phyloP scores from a whole-genome alignment of 2,329 filamentous ascomycete species.

The Bipolaris sorokiniana region DNA sequence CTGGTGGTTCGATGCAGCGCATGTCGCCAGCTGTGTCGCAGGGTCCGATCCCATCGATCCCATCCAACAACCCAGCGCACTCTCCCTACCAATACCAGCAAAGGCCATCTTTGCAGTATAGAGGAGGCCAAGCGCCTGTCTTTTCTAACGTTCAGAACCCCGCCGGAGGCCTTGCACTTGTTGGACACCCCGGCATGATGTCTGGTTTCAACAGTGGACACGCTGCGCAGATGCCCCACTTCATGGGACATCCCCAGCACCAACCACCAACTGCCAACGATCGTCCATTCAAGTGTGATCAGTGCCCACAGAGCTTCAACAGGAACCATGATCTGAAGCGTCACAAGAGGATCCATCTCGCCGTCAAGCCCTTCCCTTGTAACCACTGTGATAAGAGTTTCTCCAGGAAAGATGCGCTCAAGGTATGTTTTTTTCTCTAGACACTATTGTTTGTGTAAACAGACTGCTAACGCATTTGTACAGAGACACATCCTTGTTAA shows the following conservation, averaged over 20 bases:
- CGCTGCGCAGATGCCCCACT: constrained; percentile 68
- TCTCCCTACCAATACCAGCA: constrained; percentile 56
- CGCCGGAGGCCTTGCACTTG: constrained; percentile 72
- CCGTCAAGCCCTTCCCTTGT: constrained; percentile 95
- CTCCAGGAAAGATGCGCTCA: constrained; percentile 92
- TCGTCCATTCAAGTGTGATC: constrained; percentile 91
- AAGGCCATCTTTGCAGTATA: constrained; percentile 49
- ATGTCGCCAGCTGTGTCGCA: constrained; percentile 60
- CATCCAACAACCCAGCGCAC: constrained; percentile 56
- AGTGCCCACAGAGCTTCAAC: constrained; percentile 92
- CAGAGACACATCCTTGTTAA: constrained; percentile 72
- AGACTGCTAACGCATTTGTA: constrained; percentile 4
- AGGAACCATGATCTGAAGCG: constrained; percentile 95
- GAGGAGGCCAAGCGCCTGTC: constrained; percentile 65
- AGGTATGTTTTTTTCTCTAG: constrained; percentile 66
- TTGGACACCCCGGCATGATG: constrained; percentile 66
- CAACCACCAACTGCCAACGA: constrained; percentile 68
- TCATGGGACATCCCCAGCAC: constrained; percentile 60
- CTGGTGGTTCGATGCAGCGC: constrained; percentile 53
- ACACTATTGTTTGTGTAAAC: constrained; percentile 42
- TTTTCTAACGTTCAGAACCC: constrained; percentile 81
- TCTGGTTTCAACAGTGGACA: constrained; percentile 66
- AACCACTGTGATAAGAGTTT: constrained; percentile 94
- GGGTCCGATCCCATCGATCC: constrained; percentile 53
- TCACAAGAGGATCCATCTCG: constrained; percentile 92